phyloP scores from a whole-genome alignment of 208 protist genomes.

The Leishmania mexicana region DNA sequence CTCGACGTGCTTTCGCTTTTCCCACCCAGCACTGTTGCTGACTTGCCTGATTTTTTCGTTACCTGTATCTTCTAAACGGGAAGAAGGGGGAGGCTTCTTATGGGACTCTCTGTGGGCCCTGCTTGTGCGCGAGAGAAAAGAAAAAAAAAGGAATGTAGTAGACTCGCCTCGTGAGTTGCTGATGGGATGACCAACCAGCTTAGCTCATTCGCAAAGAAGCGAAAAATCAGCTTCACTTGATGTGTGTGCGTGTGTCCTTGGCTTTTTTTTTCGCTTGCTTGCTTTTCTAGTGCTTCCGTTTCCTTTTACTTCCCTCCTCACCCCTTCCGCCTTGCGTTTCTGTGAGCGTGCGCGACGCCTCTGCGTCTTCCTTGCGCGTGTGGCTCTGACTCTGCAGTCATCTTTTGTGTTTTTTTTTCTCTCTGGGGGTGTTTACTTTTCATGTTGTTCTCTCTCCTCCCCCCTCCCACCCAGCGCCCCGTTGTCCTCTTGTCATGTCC shows the following conservation, averaged over 20 bases:
- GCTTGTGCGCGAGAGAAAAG: background rate
- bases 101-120: background rate
- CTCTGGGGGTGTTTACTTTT: background rate
- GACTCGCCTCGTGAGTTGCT: background rate
- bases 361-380: background rate
- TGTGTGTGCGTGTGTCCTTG: background rate
- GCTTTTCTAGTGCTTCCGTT: background rate
- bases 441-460: background rate
- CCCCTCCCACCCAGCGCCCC: background rate
- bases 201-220: background rate
- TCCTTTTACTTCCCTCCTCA: background rate
- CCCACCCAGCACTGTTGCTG: background rate
- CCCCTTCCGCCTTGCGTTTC: background rate
- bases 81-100: background rate
- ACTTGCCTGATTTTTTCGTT: background rate
- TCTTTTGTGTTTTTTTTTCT: slow-evolving; percentile 20
- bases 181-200: background rate
- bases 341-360: slow-evolving; percentile 12
- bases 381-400: background rate
- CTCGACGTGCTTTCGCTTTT: background rate
- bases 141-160: background rate
- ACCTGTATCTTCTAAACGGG: background rate
- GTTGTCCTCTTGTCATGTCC: slow-evolving; percentile 2
- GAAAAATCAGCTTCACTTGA: background rate
- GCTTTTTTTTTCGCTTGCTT: background rate